Base-by-base conservation (phyloP, 140 eudicot genomes). In the Oenanthe javanica region DNA sequence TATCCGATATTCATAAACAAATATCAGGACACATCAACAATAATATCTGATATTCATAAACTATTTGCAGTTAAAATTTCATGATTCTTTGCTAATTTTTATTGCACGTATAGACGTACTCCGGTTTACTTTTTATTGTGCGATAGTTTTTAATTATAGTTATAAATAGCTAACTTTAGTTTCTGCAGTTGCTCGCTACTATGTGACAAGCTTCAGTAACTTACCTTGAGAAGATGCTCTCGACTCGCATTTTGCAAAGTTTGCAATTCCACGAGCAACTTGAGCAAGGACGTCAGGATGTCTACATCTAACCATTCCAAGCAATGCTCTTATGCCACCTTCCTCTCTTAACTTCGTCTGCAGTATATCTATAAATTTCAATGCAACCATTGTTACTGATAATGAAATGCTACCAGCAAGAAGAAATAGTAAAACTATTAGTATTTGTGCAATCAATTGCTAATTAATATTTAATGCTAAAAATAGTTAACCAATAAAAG, bases 261-360 rank as follows among this genome's bases (percentile, higher is more conserved):
- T 91, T 13, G 98, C 98, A 80, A 93, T 88, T 79, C 98, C 98
- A 72, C 97, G 95, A 49, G 98, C 98, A 70, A 91, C 96, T 91
- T 93, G 98, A 82, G 98, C 97, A 82, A 93, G 97, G 77, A 93
- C 98, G 72, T 93, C 98, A 10, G 96, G 97, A 89, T 93, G 98
- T 82, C 97, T 83, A 83, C 95, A 91, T 84, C 90, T 88, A 42
- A 93, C 97, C 98, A 93, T 91, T 83, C 97, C 94, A 59, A 91
- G 85, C 86, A 94, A 86, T 43, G 98, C 98, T 82, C 87, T 92
- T 12, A 92, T 90, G 43, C 98, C 98, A 59, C 98, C 98, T 90
- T 94, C 96, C 19, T 81, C 89, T 90, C 96, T 86, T 76, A 94
- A 84, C 90, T 87, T 89, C 54, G 76, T 61, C 82, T 90, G 97